phyloP scores from a whole-genome alignment of 176 grass and related monocot genomes.

The Avena atlantica region DNA sequence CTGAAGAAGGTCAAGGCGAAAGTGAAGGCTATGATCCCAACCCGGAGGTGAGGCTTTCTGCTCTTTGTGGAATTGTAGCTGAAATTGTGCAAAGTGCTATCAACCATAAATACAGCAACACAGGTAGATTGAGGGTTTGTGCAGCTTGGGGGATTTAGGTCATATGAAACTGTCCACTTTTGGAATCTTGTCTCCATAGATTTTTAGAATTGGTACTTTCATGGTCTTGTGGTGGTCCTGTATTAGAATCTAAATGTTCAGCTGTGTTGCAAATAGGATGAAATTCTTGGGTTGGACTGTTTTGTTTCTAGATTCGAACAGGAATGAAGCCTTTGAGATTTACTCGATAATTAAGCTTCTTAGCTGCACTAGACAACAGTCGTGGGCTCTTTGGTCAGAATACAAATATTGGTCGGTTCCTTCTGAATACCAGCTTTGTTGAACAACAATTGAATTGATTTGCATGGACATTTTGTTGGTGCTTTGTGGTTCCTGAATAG shows the following conservation, averaged over 20 bases:
- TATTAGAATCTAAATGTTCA: not conserved
- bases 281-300: not conserved
- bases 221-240: not conserved
- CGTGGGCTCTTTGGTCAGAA: not conserved
- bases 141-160: not conserved
- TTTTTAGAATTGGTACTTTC: not conserved
- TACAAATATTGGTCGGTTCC: not conserved
- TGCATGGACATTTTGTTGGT: not conserved
- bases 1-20: constrained; percentile 59
- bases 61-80: not conserved
- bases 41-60: constrained; percentile 43
- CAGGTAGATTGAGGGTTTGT: not conserved
- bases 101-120: not conserved
- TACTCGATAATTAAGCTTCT: constrained; percentile 3
- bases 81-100: not conserved
- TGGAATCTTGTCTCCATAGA: not conserved
- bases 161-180: not conserved
- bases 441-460: not conserved
- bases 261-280: not conserved
- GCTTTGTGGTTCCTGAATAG: not conserved
- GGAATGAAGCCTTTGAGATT: not conserved
- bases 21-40: constrained; percentile 54
- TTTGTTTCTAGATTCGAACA: not conserved
- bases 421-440: not conserved
- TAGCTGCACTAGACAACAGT: not conserved